phyloP scores from a whole-genome alignment of 139 green algal genomes.

The Ostreobium quekettii region DNA sequence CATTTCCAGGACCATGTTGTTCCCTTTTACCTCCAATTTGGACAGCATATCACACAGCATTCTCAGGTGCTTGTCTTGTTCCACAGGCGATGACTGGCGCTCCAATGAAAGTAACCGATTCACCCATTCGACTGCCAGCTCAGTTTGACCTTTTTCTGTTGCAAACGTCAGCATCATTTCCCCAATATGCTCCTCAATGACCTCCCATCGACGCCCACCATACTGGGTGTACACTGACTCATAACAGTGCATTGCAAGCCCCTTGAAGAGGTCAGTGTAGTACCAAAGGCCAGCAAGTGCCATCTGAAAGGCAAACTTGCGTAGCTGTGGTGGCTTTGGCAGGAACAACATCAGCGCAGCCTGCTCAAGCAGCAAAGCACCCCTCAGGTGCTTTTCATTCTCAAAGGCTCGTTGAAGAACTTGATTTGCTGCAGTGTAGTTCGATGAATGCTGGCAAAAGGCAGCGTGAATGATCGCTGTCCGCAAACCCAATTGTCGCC shows the following conservation, averaged over 20 bases:
- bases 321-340: background rate
- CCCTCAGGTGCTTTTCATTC: slow-evolving; percentile 2
- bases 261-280: slow-evolving; percentile 13
- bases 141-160: slow-evolving; percentile 11
- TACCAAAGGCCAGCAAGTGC: slow-evolving; percentile 11
- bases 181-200: slow-evolving; percentile 11
- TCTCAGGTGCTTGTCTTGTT: slow-evolving; percentile 5
- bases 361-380: slow-evolving; percentile 12
- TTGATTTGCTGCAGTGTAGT: background rate
- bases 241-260: slow-evolving; percentile 9
- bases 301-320: slow-evolving; percentile 19
- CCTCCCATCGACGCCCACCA: background rate
- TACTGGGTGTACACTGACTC: slow-evolving; percentile 1
- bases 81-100: background rate
- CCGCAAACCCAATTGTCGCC: background rate
- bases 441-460: background rate
- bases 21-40: background rate
- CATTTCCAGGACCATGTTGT: slow-evolving; percentile 1
- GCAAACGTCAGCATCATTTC: slow-evolving; percentile 17
- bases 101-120: slow-evolving; percentile 8
- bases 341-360: background rate
- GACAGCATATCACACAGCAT: background rate
- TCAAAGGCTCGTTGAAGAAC: slow-evolving; percentile 12
- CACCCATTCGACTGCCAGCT: background rate
- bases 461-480: slow-evolving; percentile 5